A percentile compares a stretch with the other conserved stretches of the same genome.
These are phyloP conservation scores for Solanum lycopersicoides DNA, from an alignment of 257 asterid genomes.

Conservation along the genomic window DNA sequence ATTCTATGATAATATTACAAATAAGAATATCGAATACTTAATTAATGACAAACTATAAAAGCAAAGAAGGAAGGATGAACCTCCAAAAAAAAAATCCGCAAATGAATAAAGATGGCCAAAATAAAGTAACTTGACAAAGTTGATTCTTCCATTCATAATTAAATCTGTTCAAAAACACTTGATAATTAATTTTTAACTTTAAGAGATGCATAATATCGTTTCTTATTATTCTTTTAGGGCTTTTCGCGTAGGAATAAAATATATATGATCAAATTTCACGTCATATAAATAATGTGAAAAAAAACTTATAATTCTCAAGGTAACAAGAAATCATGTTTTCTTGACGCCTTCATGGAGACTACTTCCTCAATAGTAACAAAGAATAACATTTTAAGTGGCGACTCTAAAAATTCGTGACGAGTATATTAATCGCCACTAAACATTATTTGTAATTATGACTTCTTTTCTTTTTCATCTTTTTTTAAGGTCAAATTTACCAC, in stretches of 20 bases:
- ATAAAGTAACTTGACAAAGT: background rate
- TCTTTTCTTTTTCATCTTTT: background rate
- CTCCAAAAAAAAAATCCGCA: background rate
- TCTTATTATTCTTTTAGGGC: background rate
- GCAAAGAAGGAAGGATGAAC: background rate
- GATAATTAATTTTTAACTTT: background rate
- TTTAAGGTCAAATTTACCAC: background rate
- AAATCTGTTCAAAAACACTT: background rate
- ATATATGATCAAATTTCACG: background rate
- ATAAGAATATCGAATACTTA: background rate
- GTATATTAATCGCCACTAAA: background rate
- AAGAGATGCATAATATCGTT: background rate
- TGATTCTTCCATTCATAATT: background rate
- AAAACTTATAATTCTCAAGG: background rate
- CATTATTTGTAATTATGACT: background rate
- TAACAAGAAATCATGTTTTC: background rate
- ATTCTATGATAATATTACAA: background rate
- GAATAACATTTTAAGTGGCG: background rate
- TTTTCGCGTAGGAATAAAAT: background rate
- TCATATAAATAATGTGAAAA: background rate
- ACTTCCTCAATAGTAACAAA: background rate
- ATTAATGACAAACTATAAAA: background rate
- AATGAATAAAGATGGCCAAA: background rate
- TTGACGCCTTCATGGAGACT: background rate
- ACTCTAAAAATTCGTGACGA: rapidly evolving